These are phyloP conservation scores for Lasiodiplodia sp. DNA, from an alignment of 2,329 filamentous ascomycete genomes.

Conservation along the genomic window DNA sequence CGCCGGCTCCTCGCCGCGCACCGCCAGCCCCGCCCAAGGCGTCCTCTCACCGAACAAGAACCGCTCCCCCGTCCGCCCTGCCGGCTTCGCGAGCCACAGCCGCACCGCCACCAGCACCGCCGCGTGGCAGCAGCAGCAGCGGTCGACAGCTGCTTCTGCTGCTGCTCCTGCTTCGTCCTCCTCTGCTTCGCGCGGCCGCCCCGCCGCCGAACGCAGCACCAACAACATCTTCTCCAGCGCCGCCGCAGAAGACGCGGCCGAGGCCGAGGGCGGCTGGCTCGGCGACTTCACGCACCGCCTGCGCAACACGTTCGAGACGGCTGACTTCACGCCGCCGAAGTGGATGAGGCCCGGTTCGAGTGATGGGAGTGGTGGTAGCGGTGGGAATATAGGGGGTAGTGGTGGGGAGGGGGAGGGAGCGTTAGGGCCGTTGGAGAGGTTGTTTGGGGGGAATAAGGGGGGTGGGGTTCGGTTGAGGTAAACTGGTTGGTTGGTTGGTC, in stretches of 20 bases:
- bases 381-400: background rate
- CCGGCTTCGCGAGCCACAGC: background rate
- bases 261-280: constrained; percentile 83
- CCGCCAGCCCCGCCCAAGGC: constrained; percentile 5
- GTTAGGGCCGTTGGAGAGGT: constrained; percentile 36
- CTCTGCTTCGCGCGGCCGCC: constrained; percentile 19
- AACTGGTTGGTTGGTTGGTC: background rate
- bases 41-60: constrained; percentile 30
- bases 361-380: constrained; percentile 28
- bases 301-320: constrained; percentile 88
- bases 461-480: constrained; percentile 43
- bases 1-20: constrained; percentile 19
- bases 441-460: constrained; percentile 47
- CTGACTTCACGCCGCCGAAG: constrained; percentile 70
- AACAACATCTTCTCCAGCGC: constrained; percentile 35
- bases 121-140: constrained; percentile 14
- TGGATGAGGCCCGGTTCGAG: constrained; percentile 67
- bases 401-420: constrained; percentile 27
- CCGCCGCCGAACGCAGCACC: constrained; percentile 7
- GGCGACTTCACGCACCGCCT: constrained; percentile 83
- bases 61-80: constrained; percentile 29
- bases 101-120: constrained; percentile 18
- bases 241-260: constrained; percentile 61
- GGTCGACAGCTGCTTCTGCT: constrained; percentile 24
- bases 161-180: background rate